Evolutionary conservation across 2,329 filamentous ascomycete genomes (phyloP), one percentile per base, ranked within the genome.

Genomic region (Lithohypha guttulata): DNA sequence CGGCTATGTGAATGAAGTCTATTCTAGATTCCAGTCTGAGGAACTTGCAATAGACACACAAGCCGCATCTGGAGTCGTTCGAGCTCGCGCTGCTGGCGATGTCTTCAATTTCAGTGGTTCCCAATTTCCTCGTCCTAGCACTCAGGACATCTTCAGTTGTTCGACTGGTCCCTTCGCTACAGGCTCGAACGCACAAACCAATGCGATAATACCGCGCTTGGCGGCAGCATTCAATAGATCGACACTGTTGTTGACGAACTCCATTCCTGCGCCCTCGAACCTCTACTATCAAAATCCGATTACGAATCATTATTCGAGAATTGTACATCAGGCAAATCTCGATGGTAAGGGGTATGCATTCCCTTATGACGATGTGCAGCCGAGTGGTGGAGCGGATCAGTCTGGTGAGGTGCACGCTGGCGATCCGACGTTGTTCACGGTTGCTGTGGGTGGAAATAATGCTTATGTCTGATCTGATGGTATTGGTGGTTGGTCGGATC

Each of bases 191-290:
- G 53, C 59, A 2, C 62, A 67, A 52, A 66, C 69, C 54, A 71
- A 73, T 43, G 77, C 77, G 27, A 71, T 87, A 41, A 77, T 78
- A 6, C 81, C 84, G 0, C 70, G 84, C n/a, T 61, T 91, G 10
- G 73, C 79, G 0, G 83, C 84, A 1, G 81, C 79, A 1, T 74
- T 89, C 52, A 85, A 87, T 59, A 71, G 84, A 15, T 77, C 73
- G 22, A 87, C 80, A 8, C 59, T 91, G 44, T 59, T 82, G 11
- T 35, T 42, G 6, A 36, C 46, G 6, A 34, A 53, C 59, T 14
- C 45, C 71, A n/a, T 51, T 53, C 47, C 75, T 72, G 59, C 76
- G 73, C 10, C 64, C 71, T 39, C 63, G 64, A 35, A 53, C 4
- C 55, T 53, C 6, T 81, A 77, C 54, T 81, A 81, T 57, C 48